These are phyloP conservation scores for Cladosporium sp. DNA, from an alignment of 2,329 filamentous ascomycete species.

Conservation along the genomic window DNA sequence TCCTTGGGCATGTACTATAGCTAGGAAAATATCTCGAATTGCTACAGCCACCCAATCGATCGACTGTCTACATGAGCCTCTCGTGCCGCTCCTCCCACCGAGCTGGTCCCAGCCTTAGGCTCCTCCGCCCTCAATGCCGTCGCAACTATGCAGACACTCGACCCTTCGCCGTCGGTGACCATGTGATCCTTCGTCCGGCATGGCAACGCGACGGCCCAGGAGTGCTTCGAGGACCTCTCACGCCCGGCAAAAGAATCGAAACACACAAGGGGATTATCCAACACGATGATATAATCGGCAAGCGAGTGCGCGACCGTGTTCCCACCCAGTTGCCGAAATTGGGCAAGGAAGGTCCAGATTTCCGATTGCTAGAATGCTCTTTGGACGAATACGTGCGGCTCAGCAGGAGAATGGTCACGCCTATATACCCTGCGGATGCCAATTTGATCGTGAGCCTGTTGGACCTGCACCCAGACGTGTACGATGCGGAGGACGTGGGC, in stretches of 20 bases:
- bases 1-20: no score
- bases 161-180: conserved; percentile 26
- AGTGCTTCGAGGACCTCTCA: conserved; percentile 37
- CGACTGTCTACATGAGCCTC: conserved; percentile 9
- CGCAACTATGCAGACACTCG: conserved; percentile 13
- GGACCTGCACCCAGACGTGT: conserved; percentile 61
- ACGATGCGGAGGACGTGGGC: conserved; percentile 29
- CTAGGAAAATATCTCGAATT: no score
- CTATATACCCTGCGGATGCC: conserved; percentile 72
- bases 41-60: no score
- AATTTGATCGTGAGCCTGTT: conserved; percentile 71
- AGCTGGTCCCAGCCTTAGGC: conserved; percentile 2
- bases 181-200: conserved; percentile 40
- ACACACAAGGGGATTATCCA: conserved; percentile 47
- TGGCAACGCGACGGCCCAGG: conserved; percentile 33
- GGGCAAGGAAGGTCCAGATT: conserved; percentile 40
- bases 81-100: background rate
- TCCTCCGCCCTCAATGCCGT: background rate
- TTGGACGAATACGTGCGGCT: conserved; percentile 69
- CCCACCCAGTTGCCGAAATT: conserved; percentile 38
- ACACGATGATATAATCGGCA: conserved; percentile 61
- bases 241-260: conserved; percentile 28
- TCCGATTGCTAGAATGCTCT: conserved; percentile 60
- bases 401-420: conserved; percentile 68
- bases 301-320: conserved; percentile 55